Evolutionary conservation across 352 stramenopile species (phyloP).

Genomic region (Phytophthora pinifolia): DNA sequence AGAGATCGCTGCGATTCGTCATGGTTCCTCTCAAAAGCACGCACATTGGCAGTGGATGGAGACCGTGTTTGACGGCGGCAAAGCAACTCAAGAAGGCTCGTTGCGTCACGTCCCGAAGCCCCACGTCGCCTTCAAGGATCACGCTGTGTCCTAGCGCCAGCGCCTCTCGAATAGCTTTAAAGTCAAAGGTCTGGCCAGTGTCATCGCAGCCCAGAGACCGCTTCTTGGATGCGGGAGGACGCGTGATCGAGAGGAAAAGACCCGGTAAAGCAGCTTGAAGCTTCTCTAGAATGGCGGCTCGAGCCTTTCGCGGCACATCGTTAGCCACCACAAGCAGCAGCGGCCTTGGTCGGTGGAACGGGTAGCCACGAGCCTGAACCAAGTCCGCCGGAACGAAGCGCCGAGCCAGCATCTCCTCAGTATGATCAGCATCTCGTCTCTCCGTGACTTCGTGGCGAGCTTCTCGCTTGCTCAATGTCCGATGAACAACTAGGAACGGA

Average conservation of each 20-base stretch:
- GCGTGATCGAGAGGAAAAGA: conserved; percentile 72
- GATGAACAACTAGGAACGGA: conserved; percentile 38
- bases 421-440: conserved; percentile 33
- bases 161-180: conserved; percentile 36
- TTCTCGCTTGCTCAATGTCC: conserved; percentile 41
- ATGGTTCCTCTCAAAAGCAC: conserved; percentile 57
- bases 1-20: conserved; percentile 45
- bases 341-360: conserved; percentile 44
- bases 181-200: conserved; percentile 23
- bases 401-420: conserved; percentile 43
- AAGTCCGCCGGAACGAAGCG: conserved; percentile 63
- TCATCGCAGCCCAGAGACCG: conserved; percentile 8
- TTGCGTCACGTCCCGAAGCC: conserved; percentile 58
- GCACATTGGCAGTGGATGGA: conserved; percentile 64
- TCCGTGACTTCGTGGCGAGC: conserved; percentile 44
- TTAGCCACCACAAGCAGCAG: conserved; percentile 68
- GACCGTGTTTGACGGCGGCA: conserved; percentile 57
- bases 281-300: conserved; percentile 36
- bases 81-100: conserved; percentile 64
- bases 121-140: conserved; percentile 79
- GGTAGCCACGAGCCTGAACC: conserved; percentile 31
- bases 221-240: conserved; percentile 16
- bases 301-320: conserved; percentile 59
- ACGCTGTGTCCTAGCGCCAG: conserved; percentile 57
- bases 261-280: conserved; percentile 58